phyloP scores from a whole-genome alignment of 2,329 filamentous ascomycete genomes.

The Trichoderma afroharzianum region DNA sequence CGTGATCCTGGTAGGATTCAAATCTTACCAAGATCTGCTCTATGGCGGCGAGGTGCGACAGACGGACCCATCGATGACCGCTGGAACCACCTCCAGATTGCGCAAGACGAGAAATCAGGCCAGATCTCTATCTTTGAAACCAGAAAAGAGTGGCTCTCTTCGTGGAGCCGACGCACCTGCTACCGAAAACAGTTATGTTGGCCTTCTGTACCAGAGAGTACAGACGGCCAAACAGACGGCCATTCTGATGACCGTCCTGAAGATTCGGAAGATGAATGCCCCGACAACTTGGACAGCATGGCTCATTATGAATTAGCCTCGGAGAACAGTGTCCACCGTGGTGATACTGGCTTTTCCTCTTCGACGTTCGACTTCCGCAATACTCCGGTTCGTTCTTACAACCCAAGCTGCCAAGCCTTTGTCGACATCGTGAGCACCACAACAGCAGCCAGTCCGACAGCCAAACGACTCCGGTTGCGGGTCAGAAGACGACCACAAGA shows the following conservation, averaged over 20 bases:
- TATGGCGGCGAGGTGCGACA: slow-evolving; percentile 61
- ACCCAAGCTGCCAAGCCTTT: slow-evolving; percentile 49
- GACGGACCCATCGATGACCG: slow-evolving; percentile 72
- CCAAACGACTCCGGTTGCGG: slow-evolving; percentile 43
- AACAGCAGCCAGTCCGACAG: slow-evolving; percentile 26
- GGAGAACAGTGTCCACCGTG: slow-evolving; percentile 40
- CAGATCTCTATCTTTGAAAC: slow-evolving; percentile 61
- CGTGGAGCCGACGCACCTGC: slow-evolving; percentile 60
- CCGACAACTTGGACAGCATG: slow-evolving; percentile 34
- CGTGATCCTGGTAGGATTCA: slow-evolving; percentile 38
- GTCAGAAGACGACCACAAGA: slow-evolving; percentile 21
- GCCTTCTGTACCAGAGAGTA: slow-evolving; percentile 15
- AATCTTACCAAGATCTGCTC: slow-evolving; percentile 38
- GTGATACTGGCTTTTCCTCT: slow-evolving; percentile 40
- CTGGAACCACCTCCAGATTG: slow-evolving; percentile 65
- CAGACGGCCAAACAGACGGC: background rate
- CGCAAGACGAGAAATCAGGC: slow-evolving; percentile 56
- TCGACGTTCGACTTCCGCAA: slow-evolving; percentile 49
- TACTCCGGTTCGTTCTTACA: slow-evolving; percentile 55
- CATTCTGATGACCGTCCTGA: background rate
- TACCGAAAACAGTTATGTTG: slow-evolving; percentile 58
- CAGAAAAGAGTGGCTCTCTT: slow-evolving; percentile 62
- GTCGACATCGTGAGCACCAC: slow-evolving; percentile 57
- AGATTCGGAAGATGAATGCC: background rate
- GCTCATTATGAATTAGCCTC: slow-evolving; percentile 14